A percentile compares a stretch with the other conserved stretches of the same genome.
phyloP scores from a whole-genome alignment of 1,139 yeast species.

The Candida mesenterica region DNA sequence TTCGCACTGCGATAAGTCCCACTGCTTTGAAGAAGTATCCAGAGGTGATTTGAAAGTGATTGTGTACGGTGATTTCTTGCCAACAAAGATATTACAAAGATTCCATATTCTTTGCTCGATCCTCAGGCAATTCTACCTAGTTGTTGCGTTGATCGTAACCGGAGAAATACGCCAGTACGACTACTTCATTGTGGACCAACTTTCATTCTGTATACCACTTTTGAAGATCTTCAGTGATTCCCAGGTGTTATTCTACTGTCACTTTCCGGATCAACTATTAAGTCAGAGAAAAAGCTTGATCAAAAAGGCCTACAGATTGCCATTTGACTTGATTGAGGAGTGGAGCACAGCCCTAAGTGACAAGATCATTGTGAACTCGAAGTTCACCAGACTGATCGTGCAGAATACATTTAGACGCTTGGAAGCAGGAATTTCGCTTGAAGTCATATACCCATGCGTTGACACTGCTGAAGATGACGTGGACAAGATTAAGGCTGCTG shows the following conservation, averaged over 20 bases:
- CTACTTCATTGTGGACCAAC: conserved; percentile 81
- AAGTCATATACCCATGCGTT: conserved; percentile 90
- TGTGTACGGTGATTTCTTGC: conserved; percentile 82
- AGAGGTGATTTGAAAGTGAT: conserved; percentile 54
- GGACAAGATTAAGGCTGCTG: conserved; percentile 23
- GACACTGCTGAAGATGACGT: conserved; percentile 30
- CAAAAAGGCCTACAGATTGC: conserved; percentile 67
- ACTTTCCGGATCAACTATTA: conserved; percentile 87
- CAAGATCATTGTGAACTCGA: conserved; percentile 79
- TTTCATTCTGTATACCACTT: conserved; percentile 81
- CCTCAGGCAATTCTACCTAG: conserved; percentile 73
- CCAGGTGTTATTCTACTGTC: conserved; percentile 80
- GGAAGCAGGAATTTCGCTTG: conserved; percentile 43
- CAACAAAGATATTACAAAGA: conserved; percentile 62
- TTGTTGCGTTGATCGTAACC: conserved; percentile 45
- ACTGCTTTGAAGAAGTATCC: conserved; percentile 87
- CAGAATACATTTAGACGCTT: conserved; percentile 58
- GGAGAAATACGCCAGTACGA: conserved; percentile 57
- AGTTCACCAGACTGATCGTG: conserved; percentile 74
- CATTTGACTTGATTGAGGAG: conserved; percentile 82
- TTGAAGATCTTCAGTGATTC: conserved; percentile 49
- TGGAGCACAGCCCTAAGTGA: conserved; percentile 78
- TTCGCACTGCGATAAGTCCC: conserved; percentile 81
- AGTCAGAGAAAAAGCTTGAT: conserved; percentile 57
- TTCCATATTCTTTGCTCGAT: conserved; percentile 83